Base-by-base conservation (phyloP, 176 grass and related monocot genomes). In the Canna indica region DNA sequence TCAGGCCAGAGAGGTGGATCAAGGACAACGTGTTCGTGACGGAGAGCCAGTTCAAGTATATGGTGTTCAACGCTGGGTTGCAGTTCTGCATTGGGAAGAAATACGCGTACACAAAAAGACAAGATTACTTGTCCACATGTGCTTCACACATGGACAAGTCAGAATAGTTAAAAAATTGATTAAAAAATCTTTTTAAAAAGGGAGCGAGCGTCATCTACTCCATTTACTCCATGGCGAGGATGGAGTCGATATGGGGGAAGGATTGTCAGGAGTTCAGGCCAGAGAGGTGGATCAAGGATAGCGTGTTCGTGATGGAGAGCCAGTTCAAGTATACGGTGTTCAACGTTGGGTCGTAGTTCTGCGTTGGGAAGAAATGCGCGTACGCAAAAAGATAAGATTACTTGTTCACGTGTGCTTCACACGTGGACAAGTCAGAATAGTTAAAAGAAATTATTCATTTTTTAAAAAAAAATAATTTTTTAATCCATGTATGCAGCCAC, bases 101-200 rank as follows among this genome's bases (percentile, higher is more conserved):
- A 32, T 97, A 91, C 54, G 88, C 93, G 0, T 97, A 90, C 83
- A n/a, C n/a, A n/a, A n/a, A n/a, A n/a, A n/a, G n/a, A n/a, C n/a
- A n/a, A n/a, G n/a, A n/a, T n/a, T n/a, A n/a, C n/a, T n/a, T n/a
- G n/a, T n/a, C n/a, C n/a, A n/a, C n/a, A n/a, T n/a, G n/a, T n/a
- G n/a, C n/a, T n/a, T n/a, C n/a, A n/a, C n/a, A n/a, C n/a, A n/a
- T n/a, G n/a, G n/a, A n/a, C n/a, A n/a, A n/a, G n/a, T n/a, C n/a
- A n/a, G n/a, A n/a, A n/a, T n/a, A n/a, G n/a, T n/a, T n/a, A n/a
- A n/a, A n/a, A n/a, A n/a, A n/a, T n/a, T n/a, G n/a, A n/a, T n/a
- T n/a, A n/a, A n/a, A n/a, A n/a, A n/a, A n/a, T n/a, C n/a, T n/a
- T n/a, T n/a, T n/a, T n/a, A 72, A 78, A 20, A 77, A 83, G 68